Conservation (phyloP, 2,329 filamentous ascomycete species). For the Fusarium verticillioides region DNA sequence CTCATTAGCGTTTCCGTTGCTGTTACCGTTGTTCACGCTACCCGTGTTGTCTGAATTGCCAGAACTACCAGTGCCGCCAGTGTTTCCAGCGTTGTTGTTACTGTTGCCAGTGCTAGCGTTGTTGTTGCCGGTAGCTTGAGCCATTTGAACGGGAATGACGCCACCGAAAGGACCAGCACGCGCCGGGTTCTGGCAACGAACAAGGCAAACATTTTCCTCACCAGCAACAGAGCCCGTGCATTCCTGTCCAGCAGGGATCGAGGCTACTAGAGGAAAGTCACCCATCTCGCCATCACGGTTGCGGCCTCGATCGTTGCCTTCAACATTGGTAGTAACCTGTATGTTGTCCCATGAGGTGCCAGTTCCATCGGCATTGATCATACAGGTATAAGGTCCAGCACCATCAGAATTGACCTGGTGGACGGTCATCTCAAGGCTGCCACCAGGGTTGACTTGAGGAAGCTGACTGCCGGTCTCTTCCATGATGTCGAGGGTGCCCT, state of each 20-base stretch:
- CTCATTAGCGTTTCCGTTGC: not conserved
- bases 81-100: not conserved
- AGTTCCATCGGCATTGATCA: slow-evolving; percentile 71
- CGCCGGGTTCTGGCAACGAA: slow-evolving; percentile 16
- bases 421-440: slow-evolving; percentile 68
- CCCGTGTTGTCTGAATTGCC: not conserved
- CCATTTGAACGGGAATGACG: slow-evolving; percentile 10
- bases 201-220: slow-evolving; percentile 12
- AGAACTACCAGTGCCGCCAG: too few relatives aligned
- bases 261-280: slow-evolving; percentile 2
- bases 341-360: slow-evolving; percentile 8
- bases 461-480: slow-evolving; percentile 65
- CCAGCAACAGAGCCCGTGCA: slow-evolving; percentile 14
- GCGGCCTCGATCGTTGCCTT: slow-evolving; percentile 5
- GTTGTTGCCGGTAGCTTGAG: not conserved
- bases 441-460: slow-evolving; percentile 69
- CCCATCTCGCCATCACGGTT: slow-evolving; percentile 11
- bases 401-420: slow-evolving; percentile 42
- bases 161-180: slow-evolving; percentile 16
- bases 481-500: slow-evolving; percentile 58
- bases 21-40: not conserved
- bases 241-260: not conserved
- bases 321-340: not conserved
- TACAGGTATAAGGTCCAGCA: slow-evolving; percentile 68
- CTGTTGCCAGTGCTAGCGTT: not conserved